Evolutionary conservation across 1,284 basidiomycete genomes (phyloP), one percentile per base, ranked within the genome.

Genomic region (Cutaneotrichosporon cyanovorans): DNA sequence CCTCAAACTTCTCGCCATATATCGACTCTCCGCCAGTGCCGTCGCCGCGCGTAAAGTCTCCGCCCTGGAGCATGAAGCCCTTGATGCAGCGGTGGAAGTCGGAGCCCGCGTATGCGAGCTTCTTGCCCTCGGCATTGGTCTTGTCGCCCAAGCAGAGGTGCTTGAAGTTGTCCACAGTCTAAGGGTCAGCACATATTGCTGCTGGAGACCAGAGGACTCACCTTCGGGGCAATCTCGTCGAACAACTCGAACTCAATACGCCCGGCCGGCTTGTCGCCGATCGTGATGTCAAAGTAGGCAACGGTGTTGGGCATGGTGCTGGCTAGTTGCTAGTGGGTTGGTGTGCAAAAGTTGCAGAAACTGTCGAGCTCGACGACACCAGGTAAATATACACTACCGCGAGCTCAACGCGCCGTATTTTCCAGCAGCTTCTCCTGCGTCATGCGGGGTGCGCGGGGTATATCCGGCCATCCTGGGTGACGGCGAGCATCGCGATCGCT

Each of bases 11-110:
- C 58, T 80, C 78, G 56, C 92, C 91, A 61, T 92, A 96, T 72
- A 97, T 96, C 21, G 84, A 88, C 72, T 84, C 84, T 45, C 87
- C 88, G 51, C 93, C 92, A 1, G 89, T 96, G 14, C 93, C 92
- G 62, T 96, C 81, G 31, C 84, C 71, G 19, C 57, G 51, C 11
- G 71, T 73, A 48, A 72, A 73, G 48, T 74, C 72, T 31, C 71
- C 72, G 33, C 68, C 71, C 67, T 90, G 87, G 42, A 87, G 69
- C 87, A 89, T 89, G 74, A 89, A 89, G 23, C 61, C 62, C 49
- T 74, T 73, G 63, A 76, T 88, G 62, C 90, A 76, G 56, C 90
- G 81, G 69, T 95, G 90, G 76, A 96, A 90, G 8, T 56, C 50
- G 5, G 81, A 83, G 8, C 80, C 80, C 46, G 68, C 55, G 64